phyloP scores from a whole-genome alignment of 202 grass and related monocot species.

The Saccharum hybrid region DNA sequence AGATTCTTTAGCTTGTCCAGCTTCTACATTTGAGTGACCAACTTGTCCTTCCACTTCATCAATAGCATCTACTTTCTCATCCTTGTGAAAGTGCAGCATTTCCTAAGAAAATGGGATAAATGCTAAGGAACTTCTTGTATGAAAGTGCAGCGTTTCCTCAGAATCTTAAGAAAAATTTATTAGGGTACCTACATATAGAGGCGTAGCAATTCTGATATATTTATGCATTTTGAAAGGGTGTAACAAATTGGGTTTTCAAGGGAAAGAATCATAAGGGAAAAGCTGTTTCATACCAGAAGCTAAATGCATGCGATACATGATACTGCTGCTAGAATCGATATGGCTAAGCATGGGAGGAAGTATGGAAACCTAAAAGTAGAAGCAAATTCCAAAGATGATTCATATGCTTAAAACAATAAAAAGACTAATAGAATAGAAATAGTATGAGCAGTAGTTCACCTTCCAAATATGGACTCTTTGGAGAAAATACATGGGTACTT shows the following conservation, averaged over 20 bases:
- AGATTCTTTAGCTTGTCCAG: conserved; percentile 35
- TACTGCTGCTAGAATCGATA: conserved; percentile 60
- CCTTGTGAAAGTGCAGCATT: neutral
- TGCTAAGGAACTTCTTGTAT: neutral
- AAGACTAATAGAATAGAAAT: neutral
- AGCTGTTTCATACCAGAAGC: conserved; percentile 52
- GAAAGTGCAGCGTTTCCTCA: no score
- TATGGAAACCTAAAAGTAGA: conserved; percentile 68
- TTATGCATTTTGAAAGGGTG: neutral
- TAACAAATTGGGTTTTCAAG: neutral
- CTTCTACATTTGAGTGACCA: conserved; percentile 29
- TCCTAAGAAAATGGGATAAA: neutral
- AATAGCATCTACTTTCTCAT: conserved; percentile 45
- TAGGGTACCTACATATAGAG: neutral
- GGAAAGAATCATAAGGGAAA: neutral
- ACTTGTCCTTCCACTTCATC: conserved; percentile 51
- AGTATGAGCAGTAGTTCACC: no score
- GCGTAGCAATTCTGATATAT: no score
- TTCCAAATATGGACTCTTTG: conserved; percentile 59
- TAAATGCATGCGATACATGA: conserved; percentile 62
- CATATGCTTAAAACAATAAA: conserved; percentile 1
- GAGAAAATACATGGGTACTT: conserved; percentile 61
- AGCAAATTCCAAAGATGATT: conserved; percentile 14
- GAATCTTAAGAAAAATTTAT: no score
- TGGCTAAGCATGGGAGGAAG: conserved; percentile 63